phyloP scores from a whole-genome alignment of 2,329 filamentous ascomycete genomes.

The Talaromyces sp. region DNA sequence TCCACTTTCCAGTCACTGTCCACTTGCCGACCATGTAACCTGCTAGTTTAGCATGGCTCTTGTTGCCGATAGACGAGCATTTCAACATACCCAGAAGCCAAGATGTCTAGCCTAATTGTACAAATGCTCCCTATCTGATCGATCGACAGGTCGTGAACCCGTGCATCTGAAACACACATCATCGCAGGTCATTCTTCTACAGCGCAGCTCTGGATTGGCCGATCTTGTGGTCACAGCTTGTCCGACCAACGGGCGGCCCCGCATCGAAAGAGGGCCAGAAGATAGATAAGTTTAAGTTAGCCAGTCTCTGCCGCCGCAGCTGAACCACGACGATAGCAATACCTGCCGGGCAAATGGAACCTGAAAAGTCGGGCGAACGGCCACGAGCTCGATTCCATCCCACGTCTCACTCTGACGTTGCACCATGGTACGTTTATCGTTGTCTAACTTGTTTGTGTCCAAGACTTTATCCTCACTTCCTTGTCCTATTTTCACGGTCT shows the following conservation, averaged over 20 bases:
- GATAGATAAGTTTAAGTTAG: not conserved
- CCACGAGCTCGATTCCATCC: conserved; percentile 8
- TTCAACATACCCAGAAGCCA: not conserved
- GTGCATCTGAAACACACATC: not conserved
- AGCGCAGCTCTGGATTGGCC: not conserved
- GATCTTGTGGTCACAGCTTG: not conserved
- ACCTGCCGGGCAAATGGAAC: conserved; percentile 18
- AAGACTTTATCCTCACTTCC: not conserved
- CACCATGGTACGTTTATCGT: conserved; percentile 12
- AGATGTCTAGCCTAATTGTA: not conserved
- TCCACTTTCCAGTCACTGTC: not conserved
- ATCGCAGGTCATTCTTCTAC: not conserved
- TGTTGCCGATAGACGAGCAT: not conserved
- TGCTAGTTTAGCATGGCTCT: not conserved
- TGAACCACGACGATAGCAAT: not conserved
- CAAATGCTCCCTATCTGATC: not conserved
- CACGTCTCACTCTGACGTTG: conserved; percentile 8
- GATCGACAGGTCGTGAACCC: not conserved
- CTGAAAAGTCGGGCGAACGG: conserved; percentile 10
- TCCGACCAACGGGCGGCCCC: not conserved
- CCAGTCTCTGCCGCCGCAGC: not conserved
- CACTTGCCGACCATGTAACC: not conserved
- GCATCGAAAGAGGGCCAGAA: not conserved
- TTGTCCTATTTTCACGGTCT: not conserved
- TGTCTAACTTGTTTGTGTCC: conserved; percentile 1